Evolutionary conservation across 2,329 filamentous ascomycete species (phyloP), one percentile per base, ranked within the genome.

Genomic region (Aspergillus candidus): DNA sequence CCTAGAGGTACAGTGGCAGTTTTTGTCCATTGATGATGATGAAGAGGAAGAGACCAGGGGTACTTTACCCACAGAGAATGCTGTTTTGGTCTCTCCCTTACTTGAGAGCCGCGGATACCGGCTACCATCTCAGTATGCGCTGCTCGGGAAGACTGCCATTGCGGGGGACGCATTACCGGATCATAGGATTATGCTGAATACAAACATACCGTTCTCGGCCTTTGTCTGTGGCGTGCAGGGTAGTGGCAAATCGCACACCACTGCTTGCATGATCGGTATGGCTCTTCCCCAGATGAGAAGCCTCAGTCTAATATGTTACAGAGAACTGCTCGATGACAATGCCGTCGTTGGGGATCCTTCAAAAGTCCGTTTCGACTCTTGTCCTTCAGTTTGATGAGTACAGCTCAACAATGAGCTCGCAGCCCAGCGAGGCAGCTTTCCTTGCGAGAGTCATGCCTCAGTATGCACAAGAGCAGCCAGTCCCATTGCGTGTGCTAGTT

Each of bases 141-240:
- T 52, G 8, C 13, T 52, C 15, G 49, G 49, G 11, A 36, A 44
- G 4, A 18, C 34, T 48, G 2, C 31, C 8, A 6, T 10, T 27
- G 12, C 43, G 14, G 10, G 15, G 41, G 17, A 12, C 39, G 13
- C 4, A 5, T 15, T 22, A 1, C 7, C 14, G 7, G 49, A 52
- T 22, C 18, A 29, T 12, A 32, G 49, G 10, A 40, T 52, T 6
- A 41, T 50, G 42, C 40, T 52, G 3, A 52, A 52, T 27, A 46
- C 49, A 4, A 52, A 52, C 30, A 40, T 52, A 0, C 79, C 80
- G 0, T 78, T 72, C 50, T 81, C 78, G 0, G 67, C 72, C 0
- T 83, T 83, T 56, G 77, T 84, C 15, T 84, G 80, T 47, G 80
- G 80, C 1, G 75, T 75, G 1, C 79, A 83, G 53, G 80, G 80